phyloP scores from a whole-genome alignment of 768 basidiomycete species.

The Amanita exitialis region DNA sequence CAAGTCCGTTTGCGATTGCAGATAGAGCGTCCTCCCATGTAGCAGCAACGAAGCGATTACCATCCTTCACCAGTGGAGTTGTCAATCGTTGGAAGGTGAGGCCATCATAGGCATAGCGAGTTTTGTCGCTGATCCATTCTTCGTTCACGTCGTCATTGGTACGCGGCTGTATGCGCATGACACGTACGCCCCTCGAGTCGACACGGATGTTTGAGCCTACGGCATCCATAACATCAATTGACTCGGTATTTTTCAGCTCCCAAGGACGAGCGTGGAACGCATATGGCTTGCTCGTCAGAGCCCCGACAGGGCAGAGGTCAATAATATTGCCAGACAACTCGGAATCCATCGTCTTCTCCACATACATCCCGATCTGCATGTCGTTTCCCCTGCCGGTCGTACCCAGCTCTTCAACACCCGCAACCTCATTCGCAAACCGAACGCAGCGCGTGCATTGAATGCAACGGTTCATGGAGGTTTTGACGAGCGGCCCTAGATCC shows the following conservation, averaged over 20 bases:
- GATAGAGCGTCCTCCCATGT: constrained; percentile 87
- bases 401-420: constrained; percentile 95
- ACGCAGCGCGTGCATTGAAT: constrained; percentile 99
- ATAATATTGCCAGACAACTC: constrained; percentile 96
- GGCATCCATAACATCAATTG: constrained; percentile 91
- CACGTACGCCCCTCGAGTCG: constrained; percentile 90
- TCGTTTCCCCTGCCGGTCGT: constrained; percentile 97
- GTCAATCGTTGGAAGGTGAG: constrained; percentile 93
- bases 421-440: constrained; percentile 98
- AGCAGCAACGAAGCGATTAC: constrained; percentile 85
- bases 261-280: constrained; percentile 96
- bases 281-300: constrained; percentile 96
- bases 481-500: constrained; percentile 94
- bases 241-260: constrained; percentile 98
- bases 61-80: constrained; percentile 80
- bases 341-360: constrained; percentile 95
- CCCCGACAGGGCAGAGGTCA: constrained; percentile 97
- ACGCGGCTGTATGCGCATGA: constrained; percentile 95
- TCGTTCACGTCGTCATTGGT: constrained; percentile 98
- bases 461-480: constrained; percentile 98
- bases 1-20: constrained; percentile 71
- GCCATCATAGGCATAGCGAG: constrained; percentile 93
- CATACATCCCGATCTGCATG: constrained; percentile 97
- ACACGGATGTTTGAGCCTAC: constrained; percentile 94
- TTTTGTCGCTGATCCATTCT: constrained; percentile 99